Base-by-base conservation (phyloP, 1,284 basidiomycete species). In the Mrakiaceae sp. region DNA sequence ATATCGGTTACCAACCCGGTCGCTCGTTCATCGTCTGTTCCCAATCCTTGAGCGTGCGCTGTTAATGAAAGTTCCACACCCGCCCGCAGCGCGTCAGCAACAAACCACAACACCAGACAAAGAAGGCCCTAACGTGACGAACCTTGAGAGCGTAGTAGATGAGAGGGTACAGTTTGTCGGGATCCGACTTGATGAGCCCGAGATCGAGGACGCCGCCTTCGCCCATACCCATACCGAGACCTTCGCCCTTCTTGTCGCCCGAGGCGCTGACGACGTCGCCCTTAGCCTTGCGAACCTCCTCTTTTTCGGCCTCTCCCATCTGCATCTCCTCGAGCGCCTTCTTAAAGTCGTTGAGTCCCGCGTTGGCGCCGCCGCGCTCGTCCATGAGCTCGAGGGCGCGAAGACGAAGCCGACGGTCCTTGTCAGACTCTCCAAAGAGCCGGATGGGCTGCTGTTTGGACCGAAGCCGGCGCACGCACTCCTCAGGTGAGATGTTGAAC, bases 111-210 rank as follows among this genome's bases (percentile, higher is more conserved):
- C 11, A 53, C n/a, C 4, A n/a, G 8, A 27, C 27, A 27, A 27
- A 27, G 27, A 27, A 27, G 27, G 27, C 27, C 27, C 27, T 27
- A 2, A 27, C 2, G 27, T 2, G 42, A 61, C 74, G 49, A 62
- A 78, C 78, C 73, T 98, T 98, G 68, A 98, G 79, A 2, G 93
- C 92, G 75, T 95, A 94, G 75, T 98, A 99, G 67, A 99, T 96
- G 72, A 97, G 81, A 1, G 96, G 96, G 74, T 99, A 98, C 40
- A 98, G 80, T 77, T 90, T 96, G 78, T 94, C 89, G n/a, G 91
- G 88, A 74, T 98, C 90, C 27, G 84, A 86, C 79, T 94, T 95
- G 74, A 98, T 77, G 60, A 98, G 81, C 6, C 77, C 79, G 43
- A 98, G 76, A 74, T 96, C 90, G 64, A 94, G 78, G 11, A 90